These are phyloP conservation scores for Coemansia biformis DNA, from an alignment of 192 early-diverging fungal genomes.

Conservation along the genomic window DNA sequence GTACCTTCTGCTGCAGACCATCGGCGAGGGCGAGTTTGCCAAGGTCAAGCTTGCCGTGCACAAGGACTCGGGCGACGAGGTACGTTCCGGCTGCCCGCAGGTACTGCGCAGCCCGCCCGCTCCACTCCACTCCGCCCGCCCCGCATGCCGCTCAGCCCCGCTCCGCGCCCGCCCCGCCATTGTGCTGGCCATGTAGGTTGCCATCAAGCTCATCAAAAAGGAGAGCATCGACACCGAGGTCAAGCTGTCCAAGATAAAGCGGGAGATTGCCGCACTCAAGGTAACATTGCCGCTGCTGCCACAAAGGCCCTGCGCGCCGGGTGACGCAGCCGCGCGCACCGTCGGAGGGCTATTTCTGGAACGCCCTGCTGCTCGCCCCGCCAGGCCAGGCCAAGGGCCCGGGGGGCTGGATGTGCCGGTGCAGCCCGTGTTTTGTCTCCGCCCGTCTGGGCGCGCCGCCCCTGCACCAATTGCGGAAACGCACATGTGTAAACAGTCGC, in stretches of 20 bases:
- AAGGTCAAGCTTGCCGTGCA: slow-evolving; percentile 96
- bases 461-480: no score
- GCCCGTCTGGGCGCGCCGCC: no score
- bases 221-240: slow-evolving; percentile 78
- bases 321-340: slow-evolving; percentile 2
- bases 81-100: slow-evolving; percentile 6
- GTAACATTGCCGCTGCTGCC: slow-evolving; percentile 60
- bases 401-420: no score
- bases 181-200: slow-evolving; percentile 65
- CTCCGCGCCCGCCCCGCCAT: not conserved
- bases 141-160: not conserved
- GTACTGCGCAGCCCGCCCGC: not conserved
- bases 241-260: slow-evolving; percentile 82
- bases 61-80: slow-evolving; percentile 63
- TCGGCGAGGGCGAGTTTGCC: slow-evolving; percentile 97
- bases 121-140: not conserved
- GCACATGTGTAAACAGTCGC: no score
- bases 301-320: no score
- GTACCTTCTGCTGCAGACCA: slow-evolving; percentile 90
- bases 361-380: no score
- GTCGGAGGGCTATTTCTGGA: no score
- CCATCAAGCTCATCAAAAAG: slow-evolving; percentile 94
- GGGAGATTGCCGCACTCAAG: slow-evolving; percentile 91
- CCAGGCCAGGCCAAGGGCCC: no score
- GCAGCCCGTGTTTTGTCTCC: not conserved